Evolutionary conservation across 164 flowering plant species (phyloP).

Genomic region (Liriodendron chinense): DNA sequence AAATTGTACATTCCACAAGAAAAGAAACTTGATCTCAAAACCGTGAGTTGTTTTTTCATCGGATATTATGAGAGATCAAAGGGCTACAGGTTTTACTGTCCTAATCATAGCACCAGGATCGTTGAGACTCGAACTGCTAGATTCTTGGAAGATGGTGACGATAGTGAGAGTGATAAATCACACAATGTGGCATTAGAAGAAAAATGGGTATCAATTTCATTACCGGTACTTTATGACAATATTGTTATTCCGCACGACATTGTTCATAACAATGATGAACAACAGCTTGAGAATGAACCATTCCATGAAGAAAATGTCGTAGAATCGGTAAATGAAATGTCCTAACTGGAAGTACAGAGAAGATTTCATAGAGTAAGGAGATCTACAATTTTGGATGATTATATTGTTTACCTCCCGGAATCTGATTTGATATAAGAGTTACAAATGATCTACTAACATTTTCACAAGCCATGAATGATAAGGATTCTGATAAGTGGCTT

Average conservation of each 20-base stretch:
- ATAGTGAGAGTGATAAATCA: not conserved
- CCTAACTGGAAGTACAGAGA: not conserved
- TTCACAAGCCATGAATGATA: conserved; percentile 6
- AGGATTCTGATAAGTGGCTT: not conserved
- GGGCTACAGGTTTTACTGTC: conserved; percentile 1
- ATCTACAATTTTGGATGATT: not conserved
- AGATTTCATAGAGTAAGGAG: not conserved
- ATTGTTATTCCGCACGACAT: not conserved
- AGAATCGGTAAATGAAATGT: not conserved
- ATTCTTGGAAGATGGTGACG: not conserved
- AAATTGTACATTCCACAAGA: not conserved
- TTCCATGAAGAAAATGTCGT: not conserved
- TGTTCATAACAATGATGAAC: not conserved
- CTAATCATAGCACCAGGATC: not conserved
- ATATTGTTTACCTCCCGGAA: not conserved
- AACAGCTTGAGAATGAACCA: not conserved
- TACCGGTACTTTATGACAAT: not conserved
- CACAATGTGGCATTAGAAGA: not conserved
- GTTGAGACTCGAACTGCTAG: not conserved
- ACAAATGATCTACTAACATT: not conserved
- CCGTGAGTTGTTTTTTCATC: not conserved
- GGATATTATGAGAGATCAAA: conserved; percentile 1
- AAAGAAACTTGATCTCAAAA: not conserved
- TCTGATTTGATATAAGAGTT: conserved; percentile 5
- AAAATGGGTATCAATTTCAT: not conserved